Percentiles rank a stretch among this genome's conserved stretches.
These are phyloP conservation scores for Cenchrus purpureus DNA, from an alignment of 176 grass and related monocot species.

Conservation along the genomic window DNA sequence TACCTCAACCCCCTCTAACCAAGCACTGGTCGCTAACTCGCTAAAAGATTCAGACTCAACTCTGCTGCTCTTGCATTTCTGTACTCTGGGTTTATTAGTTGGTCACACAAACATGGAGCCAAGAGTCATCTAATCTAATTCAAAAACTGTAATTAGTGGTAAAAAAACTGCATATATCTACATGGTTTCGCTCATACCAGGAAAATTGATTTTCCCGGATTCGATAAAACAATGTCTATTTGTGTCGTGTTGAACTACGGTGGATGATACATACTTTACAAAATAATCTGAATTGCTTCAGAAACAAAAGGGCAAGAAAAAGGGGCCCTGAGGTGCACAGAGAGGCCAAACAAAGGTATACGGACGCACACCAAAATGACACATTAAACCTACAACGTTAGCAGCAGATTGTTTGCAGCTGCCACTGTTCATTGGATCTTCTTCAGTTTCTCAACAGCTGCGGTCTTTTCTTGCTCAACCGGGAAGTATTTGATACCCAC, in stretches of 20 bases:
- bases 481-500: slow-evolving; percentile 97
- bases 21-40: not conserved
- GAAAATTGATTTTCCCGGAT: slow-evolving; percentile 43
- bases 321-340: slow-evolving; percentile 32
- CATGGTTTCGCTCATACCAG: slow-evolving; percentile 28
- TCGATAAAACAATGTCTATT: slow-evolving; percentile 34
- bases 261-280: slow-evolving; percentile 56
- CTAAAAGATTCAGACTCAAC: slow-evolving; percentile 11
- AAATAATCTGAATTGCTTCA: slow-evolving; percentile 42
- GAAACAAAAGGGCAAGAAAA: slow-evolving; percentile 29
- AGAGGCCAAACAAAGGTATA: slow-evolving; percentile 42
- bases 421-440: slow-evolving; percentile 59
- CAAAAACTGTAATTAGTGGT: slow-evolving; percentile 7
- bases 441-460: slow-evolving; percentile 59
- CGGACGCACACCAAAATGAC: slow-evolving; percentile 17
- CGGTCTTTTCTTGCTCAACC: slow-evolving; percentile 65
- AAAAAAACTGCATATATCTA: slow-evolving; percentile 19
- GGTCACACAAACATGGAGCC: slow-evolving; percentile 8
- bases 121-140: not conserved
- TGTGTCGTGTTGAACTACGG: slow-evolving; percentile 40
- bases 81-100: slow-evolving; percentile 1
- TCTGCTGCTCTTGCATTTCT: slow-evolving; percentile 27
- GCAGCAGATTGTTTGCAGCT: slow-evolving; percentile 33
- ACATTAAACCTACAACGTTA: slow-evolving; percentile 40
- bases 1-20: too few species aligned